phyloP scores from a whole-genome alignment of 371 early-diverging fungal genomes.

The Actinomortierella ambigua region DNA sequence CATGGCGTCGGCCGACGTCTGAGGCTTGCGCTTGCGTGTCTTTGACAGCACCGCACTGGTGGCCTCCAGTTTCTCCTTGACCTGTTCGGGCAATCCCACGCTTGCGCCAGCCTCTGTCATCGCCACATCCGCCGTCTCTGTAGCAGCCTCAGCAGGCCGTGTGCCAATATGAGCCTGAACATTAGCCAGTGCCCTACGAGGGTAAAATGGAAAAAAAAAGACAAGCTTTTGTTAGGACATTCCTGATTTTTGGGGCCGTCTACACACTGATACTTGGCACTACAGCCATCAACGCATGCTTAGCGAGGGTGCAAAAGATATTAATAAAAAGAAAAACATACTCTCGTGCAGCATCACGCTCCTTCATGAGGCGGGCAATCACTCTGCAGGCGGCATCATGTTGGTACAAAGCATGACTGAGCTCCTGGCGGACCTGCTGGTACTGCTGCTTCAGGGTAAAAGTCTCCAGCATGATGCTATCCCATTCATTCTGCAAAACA shows the following conservation, averaged over 20 bases:
- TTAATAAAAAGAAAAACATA: slow-evolving; percentile 41
- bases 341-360: slow-evolving; percentile 90
- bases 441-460: slow-evolving; percentile 91
- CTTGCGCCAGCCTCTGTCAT: slow-evolving; percentile 58
- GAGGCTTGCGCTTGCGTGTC: slow-evolving; percentile 83
- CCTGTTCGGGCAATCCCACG: slow-evolving; percentile 35
- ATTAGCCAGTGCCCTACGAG: slow-evolving; percentile 68
- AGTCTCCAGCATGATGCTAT: slow-evolving; percentile 91
- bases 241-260: too few species aligned
- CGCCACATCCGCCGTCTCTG: slow-evolving; percentile 62
- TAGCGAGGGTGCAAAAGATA: slow-evolving; percentile 1
- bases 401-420: slow-evolving; percentile 92
- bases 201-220: background rate
- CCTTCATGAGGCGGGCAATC: slow-evolving; percentile 88
- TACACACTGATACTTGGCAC: too few species aligned
- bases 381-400: slow-evolving; percentile 95
- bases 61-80: slow-evolving; percentile 61
- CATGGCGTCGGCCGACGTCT: slow-evolving; percentile 72
- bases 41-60: slow-evolving; percentile 69
- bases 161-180: slow-evolving; percentile 72
- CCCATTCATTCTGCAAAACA: slow-evolving; percentile 94
- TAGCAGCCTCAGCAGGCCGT: slow-evolving; percentile 49
- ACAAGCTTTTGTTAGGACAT: background rate
- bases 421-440: slow-evolving; percentile 88
- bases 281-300: background rate